Base-by-base conservation (phyloP, 352 stramenopile genomes). In the Hyphochytrium catenoides region DNA sequence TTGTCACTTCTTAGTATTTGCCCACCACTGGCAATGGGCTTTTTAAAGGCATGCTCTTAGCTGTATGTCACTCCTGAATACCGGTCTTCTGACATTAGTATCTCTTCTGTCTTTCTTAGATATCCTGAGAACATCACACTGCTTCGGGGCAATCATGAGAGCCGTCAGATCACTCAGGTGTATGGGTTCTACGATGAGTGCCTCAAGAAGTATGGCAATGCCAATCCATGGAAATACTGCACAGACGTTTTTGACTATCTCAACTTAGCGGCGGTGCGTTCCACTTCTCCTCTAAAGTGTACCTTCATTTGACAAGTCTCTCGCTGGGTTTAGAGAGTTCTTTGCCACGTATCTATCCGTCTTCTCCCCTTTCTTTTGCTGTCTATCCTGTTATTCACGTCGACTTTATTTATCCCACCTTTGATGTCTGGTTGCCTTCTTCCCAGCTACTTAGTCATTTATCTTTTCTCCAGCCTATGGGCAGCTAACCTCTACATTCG, bases 121-220 rank as follows among this genome's bases (percentile, higher is more conserved):
- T 86, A 82, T 44, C 70, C 72, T 21, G 72, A 86, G 43, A 58
- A 67, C 39, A 86, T 89, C 48, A 78, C 64, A 34, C 45, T 91
- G 47, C 52, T 88, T 43, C 69, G 65, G 16, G 67, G 67, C 31
- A 86, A 87, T 50, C 74, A 87, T 52, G 72, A 88, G 59, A 83
- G 66, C 45, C 71, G 86, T 26, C 81, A 94, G 66, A 93, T 95
- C 50, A 95, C 85, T 39, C 81, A 94, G 63, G 76, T 95, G 6
- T 96, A 95, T 42, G 86, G 86, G 27, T 96, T 96, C 50, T 95
- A 95, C 50, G 86, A 95, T 51, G 86, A 96, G 56, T 94, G 81
- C 43, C 60, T 94, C 30, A 71, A 76, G 42, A 95, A 96, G 59
- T 96, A 95, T 54, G 86, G 83, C 41, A 94, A 92, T 51, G 76